Evolutionary conservation across 1,284 basidiomycete genomes (phyloP).

Genomic region (Sanghuangporus sanghuang): DNA sequence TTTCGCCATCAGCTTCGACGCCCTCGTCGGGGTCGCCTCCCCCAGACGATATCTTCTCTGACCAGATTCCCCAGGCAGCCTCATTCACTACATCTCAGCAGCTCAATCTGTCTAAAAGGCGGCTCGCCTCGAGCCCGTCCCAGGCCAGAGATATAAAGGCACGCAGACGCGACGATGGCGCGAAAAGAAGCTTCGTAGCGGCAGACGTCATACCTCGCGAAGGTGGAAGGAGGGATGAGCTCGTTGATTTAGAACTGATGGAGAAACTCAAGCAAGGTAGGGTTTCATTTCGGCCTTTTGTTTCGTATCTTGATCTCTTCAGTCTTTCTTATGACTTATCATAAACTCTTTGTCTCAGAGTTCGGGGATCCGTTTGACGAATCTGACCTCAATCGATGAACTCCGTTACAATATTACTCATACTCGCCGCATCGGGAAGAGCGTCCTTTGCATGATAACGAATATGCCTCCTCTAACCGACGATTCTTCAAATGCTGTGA

Average conservation of each 20-base stretch:
- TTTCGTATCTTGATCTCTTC: neutral
- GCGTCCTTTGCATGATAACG: neutral
- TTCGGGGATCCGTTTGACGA: slow-evolving; percentile 18
- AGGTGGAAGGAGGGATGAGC: slow-evolving; percentile 12
- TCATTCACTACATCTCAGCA: neutral
- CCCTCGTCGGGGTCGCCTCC: slow-evolving; percentile 20
- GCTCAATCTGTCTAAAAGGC: slow-evolving; percentile 18
- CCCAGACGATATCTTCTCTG: slow-evolving; percentile 16
- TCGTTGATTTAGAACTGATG: slow-evolving; percentile 17
- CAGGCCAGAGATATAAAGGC: slow-evolving; percentile 18
- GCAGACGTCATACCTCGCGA: neutral
- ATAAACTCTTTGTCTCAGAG: slow-evolving; percentile 1
- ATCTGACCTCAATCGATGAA: neutral
- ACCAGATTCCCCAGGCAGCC: neutral
- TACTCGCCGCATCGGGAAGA: neutral
- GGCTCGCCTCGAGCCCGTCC: slow-evolving; percentile 14
- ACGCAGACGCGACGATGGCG: slow-evolving; percentile 18
- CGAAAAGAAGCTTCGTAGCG: neutral
- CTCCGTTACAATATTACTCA: neutral
- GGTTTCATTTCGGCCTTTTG: neutral
- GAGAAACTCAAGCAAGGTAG: slow-evolving; percentile 15
- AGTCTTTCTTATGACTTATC: neutral
- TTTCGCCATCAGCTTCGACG: slow-evolving; percentile 20
- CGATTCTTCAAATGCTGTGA: too few relatives aligned
- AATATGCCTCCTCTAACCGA: too few relatives aligned